Base-by-base conservation (phyloP, 1,284 basidiomycete genomes). In the Ustilago bromivora region DNA sequence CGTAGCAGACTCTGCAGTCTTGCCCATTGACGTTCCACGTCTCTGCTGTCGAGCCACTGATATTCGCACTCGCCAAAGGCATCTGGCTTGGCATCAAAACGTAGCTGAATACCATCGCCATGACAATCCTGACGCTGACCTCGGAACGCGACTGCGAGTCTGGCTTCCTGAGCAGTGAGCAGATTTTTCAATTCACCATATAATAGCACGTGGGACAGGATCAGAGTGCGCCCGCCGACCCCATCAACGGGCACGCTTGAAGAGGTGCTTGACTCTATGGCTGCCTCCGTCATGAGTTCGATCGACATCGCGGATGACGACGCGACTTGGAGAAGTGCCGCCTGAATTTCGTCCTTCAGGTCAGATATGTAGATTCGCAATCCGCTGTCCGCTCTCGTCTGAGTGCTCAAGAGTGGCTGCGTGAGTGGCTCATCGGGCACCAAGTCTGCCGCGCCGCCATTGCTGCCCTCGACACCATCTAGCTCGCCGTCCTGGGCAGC, bases 281-380 rank as follows among this genome's bases (percentile, higher is more conserved):
- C 51, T 7, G 65, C 61, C 46, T 73, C 71, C 4, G n/a, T 31
- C 35, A 73, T 47, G 11, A 67, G 38, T n/a, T 73, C 71, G 34
- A 64, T 35, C 5, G 51, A n/a, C 47, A 65, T 4, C 13, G 54
- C 71, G 3, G 47, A 56, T 10, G 61, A 40, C 7, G 32, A 38
- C 6, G 53, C 34, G 8, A 10, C 19, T 31, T 55, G 53, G 19
- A 64, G 19, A 49, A 64, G 38, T 4, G 49, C 43, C 23, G 34
- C 19, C 34, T 53, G 49, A 23, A 32, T 54, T 13, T 57, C 61
- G 15, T 51, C 54, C 10, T 46, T 31, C 10, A 68, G 46, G n/a
- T 66, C 49, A 3, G 65, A 56, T 10, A 40, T 32, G 36, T 58
- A 73, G 31, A 43, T 56, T 8, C 49, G 51, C 10, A 31, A 43